phyloP scores from a whole-genome alignment of 768 basidiomycete genomes.

The Wakefieldia striispora region DNA sequence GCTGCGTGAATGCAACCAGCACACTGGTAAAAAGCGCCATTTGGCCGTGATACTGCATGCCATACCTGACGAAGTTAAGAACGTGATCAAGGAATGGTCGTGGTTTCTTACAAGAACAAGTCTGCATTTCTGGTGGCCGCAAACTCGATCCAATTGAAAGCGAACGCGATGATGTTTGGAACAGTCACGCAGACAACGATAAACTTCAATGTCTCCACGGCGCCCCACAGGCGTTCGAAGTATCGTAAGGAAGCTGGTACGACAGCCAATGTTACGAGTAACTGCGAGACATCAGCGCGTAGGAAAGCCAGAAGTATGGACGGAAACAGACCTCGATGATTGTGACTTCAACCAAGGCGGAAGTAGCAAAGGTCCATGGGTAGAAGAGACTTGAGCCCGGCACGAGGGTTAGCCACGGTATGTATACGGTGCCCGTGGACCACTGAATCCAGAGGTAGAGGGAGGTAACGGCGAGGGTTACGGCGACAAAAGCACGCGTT shows the following conservation, averaged over 20 bases:
- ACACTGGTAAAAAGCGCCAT: slow-evolving; percentile 87
- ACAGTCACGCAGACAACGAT: slow-evolving; percentile 72
- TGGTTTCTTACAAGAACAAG: slow-evolving; percentile 66
- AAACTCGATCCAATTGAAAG: slow-evolving; percentile 87
- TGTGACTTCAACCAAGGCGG: slow-evolving; percentile 81
- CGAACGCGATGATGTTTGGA: slow-evolving; percentile 87
- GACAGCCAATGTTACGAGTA: slow-evolving; percentile 70
- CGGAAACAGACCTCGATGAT: slow-evolving; percentile 70
- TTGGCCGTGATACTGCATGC: slow-evolving; percentile 88
- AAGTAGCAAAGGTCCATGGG: slow-evolving; percentile 94
- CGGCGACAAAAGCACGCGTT: slow-evolving; percentile 68
- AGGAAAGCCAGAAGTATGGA: neutral
- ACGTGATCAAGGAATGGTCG: slow-evolving; percentile 5
- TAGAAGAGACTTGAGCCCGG: slow-evolving; percentile 80
- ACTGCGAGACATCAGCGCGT: slow-evolving; percentile 43
- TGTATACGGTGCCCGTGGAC: slow-evolving; percentile 41
- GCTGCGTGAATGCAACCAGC: slow-evolving; percentile 94
- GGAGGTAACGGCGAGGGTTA: slow-evolving; percentile 56
- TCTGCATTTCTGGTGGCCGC: slow-evolving; percentile 66
- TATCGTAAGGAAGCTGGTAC: slow-evolving; percentile 85
- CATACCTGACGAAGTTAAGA: slow-evolving; percentile 55
- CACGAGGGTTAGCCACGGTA: slow-evolving; percentile 73
- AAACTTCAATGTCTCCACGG: slow-evolving; percentile 82
- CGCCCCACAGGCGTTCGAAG: slow-evolving; percentile 93
- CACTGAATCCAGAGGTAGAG: slow-evolving; percentile 66